Evolutionary conservation across 2,329 filamentous ascomycete genomes (phyloP), one percentile per base, ranked within the genome.

Genomic region (Neofusicoccum parvum): DNA sequence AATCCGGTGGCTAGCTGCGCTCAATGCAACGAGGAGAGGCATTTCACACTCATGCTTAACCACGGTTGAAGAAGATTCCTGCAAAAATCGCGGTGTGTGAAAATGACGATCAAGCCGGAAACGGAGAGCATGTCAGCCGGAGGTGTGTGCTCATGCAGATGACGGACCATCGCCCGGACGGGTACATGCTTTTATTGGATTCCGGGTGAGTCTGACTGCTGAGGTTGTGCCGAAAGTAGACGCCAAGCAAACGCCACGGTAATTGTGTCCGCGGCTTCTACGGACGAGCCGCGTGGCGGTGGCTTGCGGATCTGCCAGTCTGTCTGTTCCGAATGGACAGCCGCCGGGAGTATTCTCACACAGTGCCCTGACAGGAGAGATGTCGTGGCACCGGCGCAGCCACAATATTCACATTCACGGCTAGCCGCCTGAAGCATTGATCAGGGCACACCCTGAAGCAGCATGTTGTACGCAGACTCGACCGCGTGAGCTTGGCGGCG

Each of bases 171-270:
- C n/a, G 43, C 41, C 3, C 3, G n/a, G n/a, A 34, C 56, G 56
- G 56, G 56, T 48, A 37, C 41, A 10, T 60, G 56, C 56, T 60
- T 60, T 48, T 60, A 60, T 60, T 60, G 56, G n/a, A 37, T 36
- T 60, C 56, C 32, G 43, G 43, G 17, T 11, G 43, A 36, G 56
- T 5, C 56, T 32, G 41, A 34, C 41, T 9, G 39, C 41, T 46
- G 53, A 36, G 23, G 27, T 34, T 23, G 43, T 37, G 9, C n/a
- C 3, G 32, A 20, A 37, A 37, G 37, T 53, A 37, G 50, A 15
- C 5, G 50, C 56, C n/a, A 48, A 23, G 27, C 20, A 39, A 23
- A 48, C 56, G 43, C 43, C 56, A 60, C 43, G 32, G n/a, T 20
- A 37, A 27, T 20, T 6, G 10, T 9, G 9, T 5, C 32, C 6